Evolutionary conservation across 78 protist genomes (phyloP).

Genomic region (Planoprotostelium fungivorum): DNA sequence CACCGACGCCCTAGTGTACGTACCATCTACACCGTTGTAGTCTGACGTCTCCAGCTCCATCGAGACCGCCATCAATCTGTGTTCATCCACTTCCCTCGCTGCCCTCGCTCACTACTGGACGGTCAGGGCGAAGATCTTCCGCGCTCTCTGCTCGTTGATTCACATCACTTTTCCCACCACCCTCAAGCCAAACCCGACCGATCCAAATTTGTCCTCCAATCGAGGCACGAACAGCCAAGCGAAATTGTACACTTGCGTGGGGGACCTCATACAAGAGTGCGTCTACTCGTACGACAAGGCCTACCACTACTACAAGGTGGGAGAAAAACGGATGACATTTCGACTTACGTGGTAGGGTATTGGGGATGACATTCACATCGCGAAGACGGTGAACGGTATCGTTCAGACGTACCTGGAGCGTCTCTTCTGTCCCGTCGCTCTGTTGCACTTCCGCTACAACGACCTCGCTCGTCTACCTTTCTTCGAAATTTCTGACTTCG

Average conservation of each 20-base stretch:
- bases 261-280: conserved; percentile 57
- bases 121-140: conserved; percentile 52
- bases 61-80: conserved; percentile 48
- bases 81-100: conserved; percentile 25
- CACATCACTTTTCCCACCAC: conserved; percentile 42
- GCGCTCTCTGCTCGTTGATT: conserved; percentile 32
- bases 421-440: conserved; percentile 55
- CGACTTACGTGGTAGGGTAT: too few relatives aligned
- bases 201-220: conserved; percentile 26
- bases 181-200: conserved; percentile 28
- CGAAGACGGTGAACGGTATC: conserved; percentile 44
- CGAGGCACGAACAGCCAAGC: background rate
- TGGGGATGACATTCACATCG: conserved; percentile 55
- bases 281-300: conserved; percentile 46
- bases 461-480: conserved; percentile 52
- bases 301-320: conserved; percentile 43
- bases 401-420: conserved; percentile 51
- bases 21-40: background rate
- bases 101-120: conserved; percentile 49
- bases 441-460: conserved; percentile 45
- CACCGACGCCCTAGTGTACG: background rate
- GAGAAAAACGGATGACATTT: too few relatives aligned
- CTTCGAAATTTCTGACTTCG: conserved; percentile 14
- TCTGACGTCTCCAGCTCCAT: conserved; percentile 31
- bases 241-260: conserved; percentile 30